Percentiles rank a stretch among this genome's conserved stretches.
phyloP scores from a whole-genome alignment of 257 asterid genomes.

The Nicotiana noctiflora region DNA sequence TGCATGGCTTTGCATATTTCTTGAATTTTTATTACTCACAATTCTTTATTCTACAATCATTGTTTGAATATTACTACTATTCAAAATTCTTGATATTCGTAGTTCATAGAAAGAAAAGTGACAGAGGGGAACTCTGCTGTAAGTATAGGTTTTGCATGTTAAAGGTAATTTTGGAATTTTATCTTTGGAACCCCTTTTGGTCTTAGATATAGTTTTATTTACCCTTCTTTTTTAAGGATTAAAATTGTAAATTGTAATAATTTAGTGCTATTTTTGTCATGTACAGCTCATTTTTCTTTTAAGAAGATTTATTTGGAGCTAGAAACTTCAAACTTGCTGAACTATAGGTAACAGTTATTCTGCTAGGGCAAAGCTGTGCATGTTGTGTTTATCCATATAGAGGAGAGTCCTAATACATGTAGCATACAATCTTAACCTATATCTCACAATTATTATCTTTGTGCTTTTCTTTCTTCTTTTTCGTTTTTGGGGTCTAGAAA shows the following conservation, averaged over 20 bases:
- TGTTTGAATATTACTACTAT: no score
- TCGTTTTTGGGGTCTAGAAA: neutral
- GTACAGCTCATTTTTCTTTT: neutral
- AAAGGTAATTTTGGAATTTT: neutral
- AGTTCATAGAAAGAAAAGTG: no score
- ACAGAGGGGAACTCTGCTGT: no score
- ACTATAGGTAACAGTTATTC: neutral
- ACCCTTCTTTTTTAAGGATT: neutral
- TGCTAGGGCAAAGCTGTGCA: neutral
- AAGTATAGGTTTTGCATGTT: neutral
- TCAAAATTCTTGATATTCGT: neutral
- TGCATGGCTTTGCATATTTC: neutral
- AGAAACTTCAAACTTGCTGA: neutral
- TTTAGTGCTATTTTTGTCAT: neutral
- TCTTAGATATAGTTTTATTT: neutral
- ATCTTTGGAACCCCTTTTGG: neutral
- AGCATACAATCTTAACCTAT: neutral
- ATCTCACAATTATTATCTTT: neutral
- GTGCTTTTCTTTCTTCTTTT: neutral
- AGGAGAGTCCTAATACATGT: neutral
- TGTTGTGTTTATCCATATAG: neutral
- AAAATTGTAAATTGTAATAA: neutral
- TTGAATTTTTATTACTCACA: neutral
- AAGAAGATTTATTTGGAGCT: neutral
- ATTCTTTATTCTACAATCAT: neutral